Base-by-base conservation (phyloP, 2,329 filamentous ascomycete genomes). In the Penicillium palitans region DNA sequence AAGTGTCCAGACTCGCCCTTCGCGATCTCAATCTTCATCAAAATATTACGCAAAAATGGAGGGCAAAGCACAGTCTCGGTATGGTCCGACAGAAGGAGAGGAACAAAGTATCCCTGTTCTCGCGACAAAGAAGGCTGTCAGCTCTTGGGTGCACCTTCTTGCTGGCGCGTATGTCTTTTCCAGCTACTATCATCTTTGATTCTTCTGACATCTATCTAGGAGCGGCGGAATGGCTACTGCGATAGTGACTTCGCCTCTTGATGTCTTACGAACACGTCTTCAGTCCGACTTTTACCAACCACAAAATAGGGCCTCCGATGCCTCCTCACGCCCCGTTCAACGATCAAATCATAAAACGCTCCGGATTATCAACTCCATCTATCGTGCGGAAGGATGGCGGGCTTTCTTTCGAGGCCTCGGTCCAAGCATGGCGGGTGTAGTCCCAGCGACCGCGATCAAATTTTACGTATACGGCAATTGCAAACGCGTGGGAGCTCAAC, bases 181-280 rank as follows among this genome's bases (percentile, higher is more conserved):
- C 41, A 46, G n/a, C 31, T 37, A 21, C 17, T 33, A 56, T 37
- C 35, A 40, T 55, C 55, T 53, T 35, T 39, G 35, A 56, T 45
- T 9, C 31, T 40, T 44, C 51, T 57, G 35, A 41, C 40, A 52
- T 52, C 13, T 40, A 6, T 52, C 17, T 47, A 72, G 70, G 62
- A 65, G 64, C 57, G 92, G 91, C 55, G 93, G 93, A 44, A 90
- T 96, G 70, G 91, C 90, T 35, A 96, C 91, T 12, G 93, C 93
- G 53, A 83, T 97, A 52, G 89, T 96, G 60, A 96, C 93, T 52
- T 97, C 93, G 73, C 93, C 93, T 37, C 87, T 98, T 66, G 93
- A 98, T 79, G 93, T 98, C 59, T 96, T 97, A 75, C 96, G 97
- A 81, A 98, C 93, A 42, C 96, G 96, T 75, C 80, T 98, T 57